phyloP scores from a whole-genome alignment of 2,329 filamentous ascomycete genomes.

The Ophiostoma montium region DNA sequence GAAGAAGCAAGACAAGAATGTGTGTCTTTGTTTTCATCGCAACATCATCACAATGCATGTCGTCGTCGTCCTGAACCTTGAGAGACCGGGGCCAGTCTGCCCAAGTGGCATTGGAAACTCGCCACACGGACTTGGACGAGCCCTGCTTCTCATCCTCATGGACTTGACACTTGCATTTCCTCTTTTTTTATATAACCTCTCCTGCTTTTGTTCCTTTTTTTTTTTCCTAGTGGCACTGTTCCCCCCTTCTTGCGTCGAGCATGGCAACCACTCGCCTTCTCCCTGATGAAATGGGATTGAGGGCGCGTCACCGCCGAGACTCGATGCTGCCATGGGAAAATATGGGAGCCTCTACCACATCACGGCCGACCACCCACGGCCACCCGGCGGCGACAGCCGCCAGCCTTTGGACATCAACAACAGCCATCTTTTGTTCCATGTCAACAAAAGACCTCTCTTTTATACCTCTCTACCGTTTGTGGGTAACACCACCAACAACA shows the following conservation, averaged over 20 bases:
- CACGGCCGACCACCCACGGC: not conserved
- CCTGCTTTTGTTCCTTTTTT: not conserved
- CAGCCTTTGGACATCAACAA: not conserved
- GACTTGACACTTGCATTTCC: not conserved
- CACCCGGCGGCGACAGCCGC: not conserved
- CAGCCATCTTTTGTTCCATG: not conserved
- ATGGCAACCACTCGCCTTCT: not conserved
- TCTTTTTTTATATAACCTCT: not conserved
- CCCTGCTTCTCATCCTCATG: not conserved
- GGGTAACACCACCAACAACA: not conserved
- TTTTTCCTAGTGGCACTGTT: not conserved
- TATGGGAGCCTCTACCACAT: not conserved
- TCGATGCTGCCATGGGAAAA: not conserved
- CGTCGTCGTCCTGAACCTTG: not conserved
- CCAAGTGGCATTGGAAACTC: slow-evolving; percentile 3
- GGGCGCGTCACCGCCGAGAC: too few relatives aligned
- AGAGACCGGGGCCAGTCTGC: not conserved
- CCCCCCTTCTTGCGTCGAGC: not conserved
- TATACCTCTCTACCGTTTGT: not conserved
- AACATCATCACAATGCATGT: not conserved
- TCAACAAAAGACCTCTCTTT: not conserved
- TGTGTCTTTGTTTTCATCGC: not conserved
- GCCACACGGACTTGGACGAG: not conserved
- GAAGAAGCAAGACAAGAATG: not conserved
- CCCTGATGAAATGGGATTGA: not conserved